Base-by-base conservation (phyloP, 352 stramenopile genomes). In the Halophytophthora batemanensis region DNA sequence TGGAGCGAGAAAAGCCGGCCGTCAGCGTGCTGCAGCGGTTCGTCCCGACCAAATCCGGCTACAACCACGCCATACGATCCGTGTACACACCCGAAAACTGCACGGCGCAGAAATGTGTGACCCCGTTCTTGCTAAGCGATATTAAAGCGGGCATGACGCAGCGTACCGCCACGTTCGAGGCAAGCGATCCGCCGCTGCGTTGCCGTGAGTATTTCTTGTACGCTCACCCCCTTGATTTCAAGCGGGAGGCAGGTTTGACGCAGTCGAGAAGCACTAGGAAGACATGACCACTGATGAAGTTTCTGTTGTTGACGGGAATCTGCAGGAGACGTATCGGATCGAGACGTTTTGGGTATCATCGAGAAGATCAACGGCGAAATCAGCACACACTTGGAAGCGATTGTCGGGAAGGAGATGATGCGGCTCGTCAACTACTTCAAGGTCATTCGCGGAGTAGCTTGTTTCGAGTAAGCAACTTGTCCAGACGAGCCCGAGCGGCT, bases 361-460 rank as follows among this genome's bases (percentile, higher is more conserved):
- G 74, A 86, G 53, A 64, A 62, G 37, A 79, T 84, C 23, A 75
- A 86, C 35, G 34, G 55, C 1, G 77, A 90, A 53, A 75, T 86
- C 25, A 81, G 72, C 23, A 39, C 48, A 0, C 80, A 89, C 19
- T 44, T 90, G 0, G 60, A 79, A 51, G 67, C 71, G n/a, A 82
- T 87, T 7, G 69, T 88, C 13, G 71, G 75, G 8, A 82, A 86
- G 44, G 65, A 84, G 37, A 71, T 86, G 46, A 58, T 66, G 22
- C 75, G 71, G 33, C 59, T 80, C 22, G 71, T 86, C 8, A 67
- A 54, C 25, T 87, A 88, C 45, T 88, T 90, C 50, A 90, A 90
- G 65, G 77, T 86, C 7, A 14, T 53, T 21, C 47, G 2, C 13
- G 13, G 7, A 22, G 28, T 18, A 25, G 14, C 3, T 44, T 31